These are phyloP conservation scores for Dittrichia graveolens DNA, from an alignment of 129 eudicot species.

Conservation along the genomic window DNA sequence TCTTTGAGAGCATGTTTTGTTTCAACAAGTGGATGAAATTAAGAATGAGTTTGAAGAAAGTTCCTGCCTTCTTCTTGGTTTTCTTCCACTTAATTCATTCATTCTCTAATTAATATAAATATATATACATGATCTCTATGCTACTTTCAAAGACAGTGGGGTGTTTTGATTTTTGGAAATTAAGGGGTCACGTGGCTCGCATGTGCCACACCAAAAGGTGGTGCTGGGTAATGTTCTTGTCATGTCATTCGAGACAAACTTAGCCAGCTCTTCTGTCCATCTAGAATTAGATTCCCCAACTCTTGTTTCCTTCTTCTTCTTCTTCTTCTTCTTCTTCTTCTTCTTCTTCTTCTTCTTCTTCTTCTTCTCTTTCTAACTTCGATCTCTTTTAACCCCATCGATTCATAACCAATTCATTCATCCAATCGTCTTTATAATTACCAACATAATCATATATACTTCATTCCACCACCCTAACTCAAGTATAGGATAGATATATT, in stretches of 20 bases:
- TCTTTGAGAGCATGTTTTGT: neutral
- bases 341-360: conserved; percentile 15
- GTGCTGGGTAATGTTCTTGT: conserved; percentile 39
- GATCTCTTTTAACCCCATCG: conserved; percentile 12
- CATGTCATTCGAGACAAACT: conserved; percentile 46
- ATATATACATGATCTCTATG: too few relatives aligned
- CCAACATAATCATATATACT: too few relatives aligned
- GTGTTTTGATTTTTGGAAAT: neutral
- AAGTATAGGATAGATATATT: too few relatives aligned
- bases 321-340: conserved; percentile 5
- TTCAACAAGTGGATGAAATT: neutral
- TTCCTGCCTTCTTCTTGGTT: conserved; percentile 32
- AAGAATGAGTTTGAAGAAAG: conserved; percentile 4
- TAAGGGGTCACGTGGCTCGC: conserved; percentile 30
- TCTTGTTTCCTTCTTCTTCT: conserved; percentile 38
- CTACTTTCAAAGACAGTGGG: neutral
- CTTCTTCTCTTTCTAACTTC: conserved; percentile 1
- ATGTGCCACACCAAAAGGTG: conserved; percentile 37
- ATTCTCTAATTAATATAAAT: too few relatives aligned
- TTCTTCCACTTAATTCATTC: conserved; percentile 10
- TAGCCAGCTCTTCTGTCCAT: conserved; percentile 44
- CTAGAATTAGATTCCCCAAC: conserved; percentile 42
- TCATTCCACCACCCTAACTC: too few relatives aligned
- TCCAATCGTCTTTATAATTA: too few relatives aligned
- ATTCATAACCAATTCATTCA: too few relatives aligned